Evolutionary conservation across 2,329 filamentous ascomycete genomes (phyloP), one percentile per base, ranked within the genome.

Genomic region (Stachybotrys chlorohalonatus): DNA sequence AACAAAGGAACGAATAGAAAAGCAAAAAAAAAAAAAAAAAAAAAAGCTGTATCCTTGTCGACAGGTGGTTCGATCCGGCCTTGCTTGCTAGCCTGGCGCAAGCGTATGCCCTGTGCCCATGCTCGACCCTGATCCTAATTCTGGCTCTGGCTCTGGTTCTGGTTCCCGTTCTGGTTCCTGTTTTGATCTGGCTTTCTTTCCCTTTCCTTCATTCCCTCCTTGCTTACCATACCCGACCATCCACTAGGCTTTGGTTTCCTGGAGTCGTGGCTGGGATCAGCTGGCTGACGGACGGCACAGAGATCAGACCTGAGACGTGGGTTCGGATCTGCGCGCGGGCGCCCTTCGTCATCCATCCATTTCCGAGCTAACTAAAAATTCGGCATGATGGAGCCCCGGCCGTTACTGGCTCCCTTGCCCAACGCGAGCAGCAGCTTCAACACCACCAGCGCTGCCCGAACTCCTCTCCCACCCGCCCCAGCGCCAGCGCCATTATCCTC

Each of bases 351-450:
- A 50, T 50, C 31, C 48, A 50, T 15, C 36, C 36, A 42, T 50
- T 50, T 50, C 15, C 48, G 48, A 31, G 48, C 48, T 50, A 50
- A 15, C 48, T 17, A 50, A 50, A 50, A 50, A 11, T 50, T 17
- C 11, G 48, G 16, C 11, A 50, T 30, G 30, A 50, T 50, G 48
- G 48, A 50, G 17, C 48, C 48, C 48, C n/a, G 48, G 15, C 48
- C 48, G 31, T 50, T 31, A 31, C 48, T 31, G 31, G 47, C 47
- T 48, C 47, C 62, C 62, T 64, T 64, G 62, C 59, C 63, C 65
- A 66, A 59, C 65, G 61, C 58, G 64, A 57, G 60, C 60, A 62
- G 56, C 66, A 68, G 62, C 66, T 66, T 58, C 66, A 65, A 56
- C 66, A 67, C 58, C 65, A 56, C 63, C 61, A 53, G 63, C 63